Conservation (phyloP, 345 rosid genomes). For the Draba incana region DNA sequence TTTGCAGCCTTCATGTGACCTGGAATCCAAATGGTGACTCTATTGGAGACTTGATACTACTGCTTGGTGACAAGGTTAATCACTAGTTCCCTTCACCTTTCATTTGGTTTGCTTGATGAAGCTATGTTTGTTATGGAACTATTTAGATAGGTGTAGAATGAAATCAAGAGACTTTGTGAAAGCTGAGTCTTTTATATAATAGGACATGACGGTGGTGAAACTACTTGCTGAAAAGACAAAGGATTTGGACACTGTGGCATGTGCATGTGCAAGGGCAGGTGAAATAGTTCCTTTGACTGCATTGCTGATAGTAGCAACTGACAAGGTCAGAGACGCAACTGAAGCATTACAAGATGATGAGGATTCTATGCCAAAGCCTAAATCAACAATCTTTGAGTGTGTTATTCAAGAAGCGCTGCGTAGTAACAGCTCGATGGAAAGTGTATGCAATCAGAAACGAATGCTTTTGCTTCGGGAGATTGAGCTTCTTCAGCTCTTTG, state of each 20-base stretch:
- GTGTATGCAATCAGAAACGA: constrained; percentile 47
- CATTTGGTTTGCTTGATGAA: constrained; percentile 33
- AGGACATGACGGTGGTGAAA: constrained; percentile 62
- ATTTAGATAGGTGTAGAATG: not conserved
- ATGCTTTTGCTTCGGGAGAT: constrained; percentile 66
- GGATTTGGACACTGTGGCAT: constrained; percentile 58
- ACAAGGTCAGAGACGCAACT: constrained; percentile 50
- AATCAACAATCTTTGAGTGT: constrained; percentile 63
- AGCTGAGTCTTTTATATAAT: not conserved
- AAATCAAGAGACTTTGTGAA: not conserved
- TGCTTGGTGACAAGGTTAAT: constrained; percentile 64
- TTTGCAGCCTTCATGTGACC: constrained; percentile 52
- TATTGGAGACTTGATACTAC: constrained; percentile 55
- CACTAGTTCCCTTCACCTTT: constrained; percentile 17
- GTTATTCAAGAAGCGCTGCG: constrained; percentile 59
- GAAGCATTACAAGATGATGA: constrained; percentile 46
- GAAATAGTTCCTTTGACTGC: constrained; percentile 56
- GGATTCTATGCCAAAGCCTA: constrained; percentile 47
- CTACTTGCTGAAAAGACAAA: constrained; percentile 66
- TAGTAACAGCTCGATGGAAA: constrained; percentile 40
- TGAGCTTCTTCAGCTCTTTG: constrained; percentile 76
- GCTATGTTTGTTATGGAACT: not conserved
- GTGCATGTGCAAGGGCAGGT: constrained; percentile 54
- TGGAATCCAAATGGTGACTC: constrained; percentile 69
- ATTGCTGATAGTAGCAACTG: constrained; percentile 58